phyloP scores from a whole-genome alignment of 176 grass and related monocot genomes.

The Metroxylon sagu region DNA sequence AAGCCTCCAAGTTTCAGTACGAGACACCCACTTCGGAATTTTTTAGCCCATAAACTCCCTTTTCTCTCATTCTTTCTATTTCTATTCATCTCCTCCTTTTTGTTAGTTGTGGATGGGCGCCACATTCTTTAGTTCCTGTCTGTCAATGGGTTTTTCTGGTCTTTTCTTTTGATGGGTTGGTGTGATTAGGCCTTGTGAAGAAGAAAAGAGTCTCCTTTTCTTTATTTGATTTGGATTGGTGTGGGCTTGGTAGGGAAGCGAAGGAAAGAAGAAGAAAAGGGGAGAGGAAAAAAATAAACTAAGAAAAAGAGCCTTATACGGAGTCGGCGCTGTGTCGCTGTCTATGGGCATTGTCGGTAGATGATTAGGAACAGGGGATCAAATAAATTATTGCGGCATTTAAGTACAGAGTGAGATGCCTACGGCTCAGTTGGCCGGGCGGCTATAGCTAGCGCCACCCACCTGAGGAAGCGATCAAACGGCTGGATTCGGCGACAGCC shows the following conservation, averaged over 20 bases:
- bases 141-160: neutral
- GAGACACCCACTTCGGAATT: neutral
- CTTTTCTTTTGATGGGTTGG: conserved; percentile 1
- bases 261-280: neutral
- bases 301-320: neutral
- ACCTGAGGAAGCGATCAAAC: neutral
- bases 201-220: conserved; percentile 9
- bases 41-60: conserved; percentile 7
- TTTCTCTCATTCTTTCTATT: neutral
- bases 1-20: conserved; percentile 1
- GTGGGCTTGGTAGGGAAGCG: neutral
- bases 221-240: conserved; percentile 3
- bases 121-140: neutral
- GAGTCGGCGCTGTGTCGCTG: conserved; percentile 11
- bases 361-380: conserved; percentile 3
- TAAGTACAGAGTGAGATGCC: neutral
- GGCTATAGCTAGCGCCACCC: neutral
- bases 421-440: neutral
- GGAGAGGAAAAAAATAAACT: neutral
- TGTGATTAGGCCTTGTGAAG: neutral
- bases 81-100: too few species aligned
- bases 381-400: neutral
- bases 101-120: neutral
- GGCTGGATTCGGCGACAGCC: too few species aligned
- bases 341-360: conserved; percentile 1